phyloP scores from a whole-genome alignment of 805 yeast genomes.

The Kodamaea kaohsiungensis region DNA sequence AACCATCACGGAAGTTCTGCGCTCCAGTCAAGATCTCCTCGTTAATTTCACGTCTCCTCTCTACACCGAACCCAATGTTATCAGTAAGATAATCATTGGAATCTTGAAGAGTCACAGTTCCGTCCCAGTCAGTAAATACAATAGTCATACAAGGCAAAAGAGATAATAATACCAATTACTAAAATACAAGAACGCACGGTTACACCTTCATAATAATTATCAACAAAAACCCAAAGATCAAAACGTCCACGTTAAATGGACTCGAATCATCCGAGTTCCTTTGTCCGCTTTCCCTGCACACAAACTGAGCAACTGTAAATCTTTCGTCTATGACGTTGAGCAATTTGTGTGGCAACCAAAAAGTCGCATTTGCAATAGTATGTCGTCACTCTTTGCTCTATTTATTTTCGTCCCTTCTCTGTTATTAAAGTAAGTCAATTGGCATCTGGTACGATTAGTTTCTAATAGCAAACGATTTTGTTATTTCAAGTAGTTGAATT shows the following conservation, averaged over 20 bases:
- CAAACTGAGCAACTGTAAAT: background rate
- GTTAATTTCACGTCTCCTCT: slow-evolving; percentile 64
- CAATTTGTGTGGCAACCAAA: background rate
- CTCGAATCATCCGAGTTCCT: background rate
- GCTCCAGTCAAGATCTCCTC: slow-evolving; percentile 69
- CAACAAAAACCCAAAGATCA: background rate
- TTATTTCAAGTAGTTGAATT: too few relatives aligned
- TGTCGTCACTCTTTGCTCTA: background rate
- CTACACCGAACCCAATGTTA: slow-evolving; percentile 79
- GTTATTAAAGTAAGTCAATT: background rate
- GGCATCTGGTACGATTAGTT: background rate
- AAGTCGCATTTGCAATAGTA: background rate
- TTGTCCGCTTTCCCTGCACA: background rate
- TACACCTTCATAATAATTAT: background rate
- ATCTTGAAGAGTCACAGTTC: slow-evolving; percentile 94
- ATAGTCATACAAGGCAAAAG: slow-evolving; percentile 51
- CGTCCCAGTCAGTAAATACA: slow-evolving; percentile 97
- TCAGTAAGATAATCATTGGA: slow-evolving; percentile 93
- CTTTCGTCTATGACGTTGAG: background rate
- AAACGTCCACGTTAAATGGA: background rate
- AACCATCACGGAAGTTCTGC: slow-evolving; percentile 78
- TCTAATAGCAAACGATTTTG: too few relatives aligned
- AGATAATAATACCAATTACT: background rate
- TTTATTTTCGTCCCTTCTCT: background rate
- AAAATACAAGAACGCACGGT: background rate